Evolutionary conservation across 202 grass and related monocot species (phyloP), one percentile per base, ranked within the genome.

Genomic region (Alloteropsis angusta): DNA sequence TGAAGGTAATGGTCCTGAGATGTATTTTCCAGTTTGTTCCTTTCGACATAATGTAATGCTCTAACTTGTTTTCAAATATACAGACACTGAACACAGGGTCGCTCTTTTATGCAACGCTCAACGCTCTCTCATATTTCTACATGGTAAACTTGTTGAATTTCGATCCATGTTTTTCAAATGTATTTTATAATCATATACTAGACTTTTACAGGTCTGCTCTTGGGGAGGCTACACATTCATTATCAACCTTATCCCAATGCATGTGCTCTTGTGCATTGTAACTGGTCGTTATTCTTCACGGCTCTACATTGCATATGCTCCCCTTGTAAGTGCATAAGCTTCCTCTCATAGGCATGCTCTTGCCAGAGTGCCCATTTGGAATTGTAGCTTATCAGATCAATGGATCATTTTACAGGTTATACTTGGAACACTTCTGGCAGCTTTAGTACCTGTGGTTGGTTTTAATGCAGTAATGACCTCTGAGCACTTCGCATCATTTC

Each of bases 211-310:
- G 96, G 96, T 99, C 55, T 99, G 96, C 59, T 99, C 96, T 53
- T 99, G 96, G 96, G 96, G 96, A 89, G 96, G 96, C 41, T 99
- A 99, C 84, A 99, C 96, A 68, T 99, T 99, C 86, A 99, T 99
- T 72, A 96, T 99, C 65, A 99, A 99, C 78, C 92, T 99, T 78
- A 99, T 99, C 66, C 96, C 96, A 26, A 99, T 99, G 88, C 96
- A 99, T 57, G 96, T 99, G 58, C 90, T 99, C 17, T 66, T 99
- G 68, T 99, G 96, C 68, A 96, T 99, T 88, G 84, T 99, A 77
- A 99, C 96, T 46, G 96, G 96, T 21, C 96, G 96, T 60, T 99
- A 96, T 79, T 99, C 96, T 68, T 88, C 92, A 16, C 86, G 96
- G 5, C 90, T 99, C 68, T 99, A 99, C 80, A 93, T 99, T 91